Percentiles rank a stretch among this genome's conserved stretches.
These are phyloP conservation scores for Linnemannia zychae DNA, from an alignment of 192 early-diverging fungal genomes.

Conservation along the genomic window DNA sequence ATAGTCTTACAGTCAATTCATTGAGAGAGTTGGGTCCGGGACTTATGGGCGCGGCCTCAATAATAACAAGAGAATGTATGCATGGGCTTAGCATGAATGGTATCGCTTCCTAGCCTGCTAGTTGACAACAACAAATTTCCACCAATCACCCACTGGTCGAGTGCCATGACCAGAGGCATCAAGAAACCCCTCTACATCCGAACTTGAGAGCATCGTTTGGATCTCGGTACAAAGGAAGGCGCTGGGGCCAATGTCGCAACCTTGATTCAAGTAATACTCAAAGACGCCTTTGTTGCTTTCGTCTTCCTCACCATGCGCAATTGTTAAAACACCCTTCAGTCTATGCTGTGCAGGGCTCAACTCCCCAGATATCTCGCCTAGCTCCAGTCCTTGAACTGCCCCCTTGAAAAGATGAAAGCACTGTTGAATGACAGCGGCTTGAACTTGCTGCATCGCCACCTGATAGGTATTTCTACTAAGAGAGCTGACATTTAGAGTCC, in stretches of 20 bases:
- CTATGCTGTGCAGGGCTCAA: background rate
- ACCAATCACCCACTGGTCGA: conserved; percentile 13
- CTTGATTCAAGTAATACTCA: conserved; percentile 21
- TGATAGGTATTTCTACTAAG: conserved; percentile 13
- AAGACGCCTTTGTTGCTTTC: conserved; percentile 4
- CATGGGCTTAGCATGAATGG: too few relatives aligned
- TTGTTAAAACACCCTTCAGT: conserved; percentile 11
- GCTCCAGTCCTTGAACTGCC: background rate
- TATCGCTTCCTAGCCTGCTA: background rate
- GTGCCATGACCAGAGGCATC: conserved; percentile 7
- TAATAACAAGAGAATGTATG: too few relatives aligned
- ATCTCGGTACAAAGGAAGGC: conserved; percentile 16
- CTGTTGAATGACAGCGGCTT: conserved; percentile 12
- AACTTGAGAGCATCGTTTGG: conserved; percentile 3
- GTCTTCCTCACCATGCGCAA: conserved; percentile 11
- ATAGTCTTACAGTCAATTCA: too few relatives aligned
- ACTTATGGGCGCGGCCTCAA: too few relatives aligned
- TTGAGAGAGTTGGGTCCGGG: too few relatives aligned
- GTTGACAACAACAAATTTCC: conserved; percentile 14
- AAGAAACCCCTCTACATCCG: conserved; percentile 13
- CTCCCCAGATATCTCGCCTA: background rate
- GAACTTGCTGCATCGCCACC: conserved; percentile 17
- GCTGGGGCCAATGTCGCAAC: conserved; percentile 21
- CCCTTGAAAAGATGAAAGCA: conserved; percentile 17
- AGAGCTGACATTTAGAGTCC: background rate